phyloP scores from a whole-genome alignment of 768 basidiomycete species.

The Amanita fuliginea region DNA sequence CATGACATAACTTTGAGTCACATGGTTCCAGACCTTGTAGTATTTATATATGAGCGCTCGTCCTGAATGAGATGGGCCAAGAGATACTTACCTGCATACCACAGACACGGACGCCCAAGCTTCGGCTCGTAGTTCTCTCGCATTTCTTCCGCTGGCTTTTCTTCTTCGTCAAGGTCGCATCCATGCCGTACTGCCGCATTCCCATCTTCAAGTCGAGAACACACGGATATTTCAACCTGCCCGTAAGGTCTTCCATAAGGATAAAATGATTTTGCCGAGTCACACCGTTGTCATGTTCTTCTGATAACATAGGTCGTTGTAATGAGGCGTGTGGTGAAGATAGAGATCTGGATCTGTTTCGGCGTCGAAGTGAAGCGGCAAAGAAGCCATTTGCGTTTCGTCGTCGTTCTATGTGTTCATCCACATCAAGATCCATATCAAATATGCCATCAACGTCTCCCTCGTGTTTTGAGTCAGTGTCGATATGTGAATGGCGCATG shows the following conservation, averaged over 20 bases:
- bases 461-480: constrained; percentile 23
- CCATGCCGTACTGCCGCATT: constrained; percentile 97
- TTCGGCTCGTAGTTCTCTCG: constrained; percentile 87
- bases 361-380: constrained; percentile 28
- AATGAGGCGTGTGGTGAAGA: constrained; percentile 19
- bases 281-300: constrained; percentile 31
- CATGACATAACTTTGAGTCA: constrained; percentile 72
- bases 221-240: constrained; percentile 81
- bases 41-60: constrained; percentile 6
- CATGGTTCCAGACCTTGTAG: constrained; percentile 83
- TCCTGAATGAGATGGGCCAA: constrained; percentile 3
- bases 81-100: constrained; percentile 86
- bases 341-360: constrained; percentile 34
- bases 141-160: constrained; percentile 99
- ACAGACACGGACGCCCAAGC: constrained; percentile 86
- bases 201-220: constrained; percentile 99
- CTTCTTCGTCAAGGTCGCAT: constrained; percentile 87
- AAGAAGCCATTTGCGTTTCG: constrained; percentile 9
- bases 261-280: constrained; percentile 96
- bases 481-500: constrained; percentile 60
- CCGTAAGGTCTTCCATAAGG: constrained; percentile 97
- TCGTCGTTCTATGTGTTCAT: constrained; percentile 8
- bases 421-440: constrained; percentile 30
- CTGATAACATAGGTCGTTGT: constrained; percentile 18
- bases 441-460: constrained; percentile 23